Conservation (phyloP, 2,329 filamentous ascomycete genomes). For the Monosporascus cannonballus region DNA sequence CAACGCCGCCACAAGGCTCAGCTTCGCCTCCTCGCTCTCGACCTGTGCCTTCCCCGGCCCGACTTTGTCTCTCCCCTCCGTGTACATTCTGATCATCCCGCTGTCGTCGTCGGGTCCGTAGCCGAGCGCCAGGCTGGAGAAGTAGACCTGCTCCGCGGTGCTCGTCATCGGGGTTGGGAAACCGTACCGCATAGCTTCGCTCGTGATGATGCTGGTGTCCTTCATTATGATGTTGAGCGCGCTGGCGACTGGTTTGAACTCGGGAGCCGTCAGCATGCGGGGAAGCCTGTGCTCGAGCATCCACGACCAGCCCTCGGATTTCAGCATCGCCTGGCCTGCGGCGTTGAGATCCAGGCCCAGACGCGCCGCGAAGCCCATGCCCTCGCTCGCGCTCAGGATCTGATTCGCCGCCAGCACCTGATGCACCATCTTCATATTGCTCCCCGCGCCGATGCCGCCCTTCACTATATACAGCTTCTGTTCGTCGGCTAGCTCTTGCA, state of each 20-base stretch:
- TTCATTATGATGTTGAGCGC: slow-evolving; percentile 56
- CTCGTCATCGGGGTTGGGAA: slow-evolving; percentile 58
- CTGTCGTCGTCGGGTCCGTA: slow-evolving; percentile 41
- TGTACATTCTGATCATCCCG: slow-evolving; percentile 37
- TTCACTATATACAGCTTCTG: slow-evolving; percentile 57
- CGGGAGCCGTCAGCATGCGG: slow-evolving; percentile 42
- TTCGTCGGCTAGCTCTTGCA: slow-evolving; percentile 57
- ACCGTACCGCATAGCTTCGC: slow-evolving; percentile 49
- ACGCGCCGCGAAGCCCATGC: slow-evolving; percentile 51
- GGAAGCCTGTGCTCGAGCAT: slow-evolving; percentile 56
- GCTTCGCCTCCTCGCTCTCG: slow-evolving; percentile 29
- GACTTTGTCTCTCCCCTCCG: slow-evolving; percentile 29
- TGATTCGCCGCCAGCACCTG: slow-evolving; percentile 58
- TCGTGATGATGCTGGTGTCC: slow-evolving; percentile 61
- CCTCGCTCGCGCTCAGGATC: slow-evolving; percentile 55
- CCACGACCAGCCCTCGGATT: slow-evolving; percentile 49
- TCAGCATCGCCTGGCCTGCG: slow-evolving; percentile 37
- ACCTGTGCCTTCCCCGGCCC: slow-evolving; percentile 21
- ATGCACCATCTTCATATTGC: slow-evolving; percentile 60
- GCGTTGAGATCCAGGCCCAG: slow-evolving; percentile 44
- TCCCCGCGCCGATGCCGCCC: slow-evolving; percentile 53
- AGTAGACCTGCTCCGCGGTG: slow-evolving; percentile 59
- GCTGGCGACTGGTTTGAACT: slow-evolving; percentile 50
- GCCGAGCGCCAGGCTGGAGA: slow-evolving; percentile 52
- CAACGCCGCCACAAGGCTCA: slow-evolving; percentile 31